Conservation (phyloP, 2,329 filamentous ascomycete genomes). For the Onygena corvina region DNA sequence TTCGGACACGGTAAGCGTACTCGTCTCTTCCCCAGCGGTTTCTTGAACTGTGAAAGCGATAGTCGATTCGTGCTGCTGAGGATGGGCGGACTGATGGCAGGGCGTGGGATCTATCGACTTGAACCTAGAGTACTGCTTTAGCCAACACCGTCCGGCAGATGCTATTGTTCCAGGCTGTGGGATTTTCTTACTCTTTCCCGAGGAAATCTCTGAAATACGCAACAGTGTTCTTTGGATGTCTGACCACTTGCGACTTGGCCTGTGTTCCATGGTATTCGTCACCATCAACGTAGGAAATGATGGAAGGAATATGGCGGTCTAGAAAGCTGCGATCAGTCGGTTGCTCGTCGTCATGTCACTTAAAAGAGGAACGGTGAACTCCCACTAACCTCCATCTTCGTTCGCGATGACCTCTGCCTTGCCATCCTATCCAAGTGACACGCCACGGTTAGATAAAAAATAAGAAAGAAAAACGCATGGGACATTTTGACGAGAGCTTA, state of each 20-base stretch:
- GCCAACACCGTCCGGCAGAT: background rate
- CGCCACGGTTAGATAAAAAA: background rate
- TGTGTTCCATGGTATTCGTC: conserved; percentile 96
- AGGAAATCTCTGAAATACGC: conserved; percentile 94
- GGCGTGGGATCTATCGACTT: conserved; percentile 93
- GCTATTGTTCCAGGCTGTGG: background rate
- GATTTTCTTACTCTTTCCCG: conserved; percentile 63
- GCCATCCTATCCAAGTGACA: conserved; percentile 50
- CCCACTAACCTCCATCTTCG: conserved; percentile 74
- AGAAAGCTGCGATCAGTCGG: conserved; percentile 1
- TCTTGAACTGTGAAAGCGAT: conserved; percentile 79
- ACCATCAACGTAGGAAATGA: conserved; percentile 86
- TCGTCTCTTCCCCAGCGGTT: conserved; percentile 51
- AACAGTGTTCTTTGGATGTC: conserved; percentile 86
- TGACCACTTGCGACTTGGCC: conserved; percentile 84
- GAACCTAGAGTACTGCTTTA: conserved; percentile 43
- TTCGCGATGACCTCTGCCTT: conserved; percentile 97
- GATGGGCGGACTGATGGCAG: conserved; percentile 86
- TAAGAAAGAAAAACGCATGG: background rate
- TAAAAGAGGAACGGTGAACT: conserved; percentile 7
- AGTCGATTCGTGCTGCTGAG: conserved; percentile 57
- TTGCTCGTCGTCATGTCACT: background rate
- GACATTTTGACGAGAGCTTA: conserved; percentile 25
- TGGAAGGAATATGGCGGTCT: conserved; percentile 94
- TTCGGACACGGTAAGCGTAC: conserved; percentile 64